Conservation (phyloP, 805 yeast genomes). For the Metschnikowia shivogae region DNA sequence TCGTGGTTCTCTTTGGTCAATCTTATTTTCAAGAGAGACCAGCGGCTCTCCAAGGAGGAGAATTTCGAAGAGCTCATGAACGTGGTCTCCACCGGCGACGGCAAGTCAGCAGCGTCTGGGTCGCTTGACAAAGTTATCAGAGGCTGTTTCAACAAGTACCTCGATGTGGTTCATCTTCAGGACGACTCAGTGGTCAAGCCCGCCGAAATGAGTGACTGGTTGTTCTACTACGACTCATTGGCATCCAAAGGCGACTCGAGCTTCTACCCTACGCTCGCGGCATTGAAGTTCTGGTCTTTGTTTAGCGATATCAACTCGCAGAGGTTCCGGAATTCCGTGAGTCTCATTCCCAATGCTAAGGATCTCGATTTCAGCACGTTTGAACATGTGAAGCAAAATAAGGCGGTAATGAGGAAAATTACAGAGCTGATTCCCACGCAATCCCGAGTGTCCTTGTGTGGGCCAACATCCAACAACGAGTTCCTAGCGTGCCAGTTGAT, state of each 20-base stretch:
- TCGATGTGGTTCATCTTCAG: constrained; percentile 52
- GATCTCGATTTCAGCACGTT: constrained; percentile 35
- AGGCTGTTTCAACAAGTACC: constrained; percentile 69
- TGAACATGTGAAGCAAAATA: constrained; percentile 34
- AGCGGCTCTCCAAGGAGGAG: constrained; percentile 41
- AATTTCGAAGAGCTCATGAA: constrained; percentile 47
- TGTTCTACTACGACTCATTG: constrained; percentile 64
- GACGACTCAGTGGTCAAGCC: constrained; percentile 64
- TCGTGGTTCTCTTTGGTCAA: constrained; percentile 69
- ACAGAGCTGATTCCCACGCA: constrained; percentile 26
- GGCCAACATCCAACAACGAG: constrained; percentile 19
- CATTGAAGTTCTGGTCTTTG: constrained; percentile 57
- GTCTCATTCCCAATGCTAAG: constrained; percentile 30
- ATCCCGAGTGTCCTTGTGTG: constrained; percentile 27
- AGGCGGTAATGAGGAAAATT: constrained; percentile 29
- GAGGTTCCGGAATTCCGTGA: constrained; percentile 9
- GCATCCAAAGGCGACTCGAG: constrained; percentile 28
- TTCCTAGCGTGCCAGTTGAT: constrained; percentile 27
- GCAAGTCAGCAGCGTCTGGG: constrained; percentile 34
- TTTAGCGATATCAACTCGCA: constrained; percentile 57
- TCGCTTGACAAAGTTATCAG: constrained; percentile 60
- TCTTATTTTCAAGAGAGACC: constrained; percentile 52
- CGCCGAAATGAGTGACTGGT: constrained; percentile 66
- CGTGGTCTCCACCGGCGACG: constrained; percentile 39
- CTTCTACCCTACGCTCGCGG: constrained; percentile 53